Percentiles rank a stretch among this genome's conserved stretches.
phyloP scores from a whole-genome alignment of 2,329 filamentous ascomycete species.

The Cladophialophora yegresii region DNA sequence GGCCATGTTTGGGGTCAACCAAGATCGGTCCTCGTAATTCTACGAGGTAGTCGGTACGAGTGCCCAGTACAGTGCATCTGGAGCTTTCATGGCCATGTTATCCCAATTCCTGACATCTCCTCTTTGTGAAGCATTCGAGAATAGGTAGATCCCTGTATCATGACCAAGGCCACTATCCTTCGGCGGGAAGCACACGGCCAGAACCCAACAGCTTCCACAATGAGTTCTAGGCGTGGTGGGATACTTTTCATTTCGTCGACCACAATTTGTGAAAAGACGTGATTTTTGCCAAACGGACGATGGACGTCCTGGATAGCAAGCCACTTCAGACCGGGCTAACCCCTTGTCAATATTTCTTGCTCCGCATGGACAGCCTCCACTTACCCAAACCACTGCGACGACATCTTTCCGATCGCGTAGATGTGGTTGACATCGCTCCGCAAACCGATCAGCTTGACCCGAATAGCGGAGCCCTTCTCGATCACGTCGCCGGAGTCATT shows the following conservation, averaged over 20 bases:
- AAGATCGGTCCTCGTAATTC: neutral
- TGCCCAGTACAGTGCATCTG: neutral
- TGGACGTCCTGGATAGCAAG: neutral
- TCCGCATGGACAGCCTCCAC: slow-evolving; percentile 24
- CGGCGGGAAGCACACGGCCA: neutral
- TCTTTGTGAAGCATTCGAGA: neutral
- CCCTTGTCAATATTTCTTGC: slow-evolving; percentile 4
- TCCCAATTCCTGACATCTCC: neutral
- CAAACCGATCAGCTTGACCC: slow-evolving; percentile 91
- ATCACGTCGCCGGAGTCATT: slow-evolving; percentile 89
- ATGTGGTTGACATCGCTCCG: slow-evolving; percentile 92
- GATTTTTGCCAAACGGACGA: neutral
- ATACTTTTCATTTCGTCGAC: neutral
- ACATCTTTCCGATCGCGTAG: slow-evolving; percentile 97
- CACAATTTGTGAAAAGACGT: neutral
- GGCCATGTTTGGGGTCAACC: slow-evolving; percentile 8
- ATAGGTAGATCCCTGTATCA: neutral
- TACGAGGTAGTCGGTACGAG: neutral
- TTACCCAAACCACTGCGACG: slow-evolving; percentile 64
- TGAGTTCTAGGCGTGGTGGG: neutral
- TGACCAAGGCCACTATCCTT: neutral
- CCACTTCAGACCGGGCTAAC: slow-evolving; percentile 12
- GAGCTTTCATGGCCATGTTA: neutral
- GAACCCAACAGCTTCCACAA: neutral
- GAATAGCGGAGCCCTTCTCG: slow-evolving; percentile 88